phyloP scores from a whole-genome alignment of 1,284 basidiomycete genomes.

The Porodaedalea pini region DNA sequence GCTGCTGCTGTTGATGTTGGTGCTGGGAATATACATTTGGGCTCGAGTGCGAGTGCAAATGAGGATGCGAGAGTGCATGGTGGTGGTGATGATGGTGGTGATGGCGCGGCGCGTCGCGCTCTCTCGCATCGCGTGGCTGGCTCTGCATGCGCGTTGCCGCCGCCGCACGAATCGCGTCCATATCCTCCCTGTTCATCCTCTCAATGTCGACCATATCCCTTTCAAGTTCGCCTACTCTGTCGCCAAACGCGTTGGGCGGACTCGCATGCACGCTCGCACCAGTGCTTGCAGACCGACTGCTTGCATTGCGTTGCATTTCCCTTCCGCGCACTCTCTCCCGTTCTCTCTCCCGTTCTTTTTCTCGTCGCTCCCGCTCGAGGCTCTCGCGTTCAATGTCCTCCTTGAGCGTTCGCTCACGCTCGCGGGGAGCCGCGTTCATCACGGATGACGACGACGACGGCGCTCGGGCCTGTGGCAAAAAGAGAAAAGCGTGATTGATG shows the following conservation, averaged over 20 bases:
- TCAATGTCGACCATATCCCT: slow-evolving; percentile 29
- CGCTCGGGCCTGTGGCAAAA: slow-evolving; percentile 11
- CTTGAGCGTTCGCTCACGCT: slow-evolving; percentile 13
- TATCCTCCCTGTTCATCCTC: slow-evolving; percentile 27
- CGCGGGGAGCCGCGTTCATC: slow-evolving; percentile 9
- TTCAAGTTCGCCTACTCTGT: slow-evolving; percentile 30
- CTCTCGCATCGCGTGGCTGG: slow-evolving; percentile 9
- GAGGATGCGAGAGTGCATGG: slow-evolving; percentile 7
- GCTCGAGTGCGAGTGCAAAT: slow-evolving; percentile 7
- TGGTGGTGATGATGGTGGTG: slow-evolving; percentile 12
- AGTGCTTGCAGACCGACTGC: slow-evolving; percentile 6
- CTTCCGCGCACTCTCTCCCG: slow-evolving; percentile 25
- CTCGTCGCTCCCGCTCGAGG: slow-evolving; percentile 9
- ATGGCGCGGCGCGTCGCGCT: slow-evolving; percentile 15
- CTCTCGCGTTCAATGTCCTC: slow-evolving; percentile 17
- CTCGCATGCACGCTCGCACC: slow-evolving; percentile 4
- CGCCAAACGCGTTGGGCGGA: neutral
- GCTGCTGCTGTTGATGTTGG: slow-evolving; percentile 6
- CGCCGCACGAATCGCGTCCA: slow-evolving; percentile 18
- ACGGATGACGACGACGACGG: slow-evolving; percentile 10
- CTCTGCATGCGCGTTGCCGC: slow-evolving; percentile 21
- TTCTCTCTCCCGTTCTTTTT: slow-evolving; percentile 9
- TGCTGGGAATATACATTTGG: neutral
- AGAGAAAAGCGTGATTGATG: slow-evolving; percentile 4
- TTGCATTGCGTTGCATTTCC: slow-evolving; percentile 25